Conservation (phyloP, 768 basidiomycete species). For the Hysterangium stoloniferum region DNA sequence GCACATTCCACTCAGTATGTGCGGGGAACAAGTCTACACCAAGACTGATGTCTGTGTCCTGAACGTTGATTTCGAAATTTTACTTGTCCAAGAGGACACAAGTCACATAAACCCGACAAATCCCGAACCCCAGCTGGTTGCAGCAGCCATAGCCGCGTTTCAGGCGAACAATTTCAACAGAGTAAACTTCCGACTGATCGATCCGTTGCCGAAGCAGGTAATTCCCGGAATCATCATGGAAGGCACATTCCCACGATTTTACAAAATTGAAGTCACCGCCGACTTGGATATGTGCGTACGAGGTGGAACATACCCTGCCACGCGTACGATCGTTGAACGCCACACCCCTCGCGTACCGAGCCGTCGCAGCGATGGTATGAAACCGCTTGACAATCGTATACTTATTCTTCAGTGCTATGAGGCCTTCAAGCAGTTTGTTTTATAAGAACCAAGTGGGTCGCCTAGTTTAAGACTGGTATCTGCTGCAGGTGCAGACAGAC, state of each 20-base stretch:
- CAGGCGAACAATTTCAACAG: not conserved
- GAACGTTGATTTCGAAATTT: not conserved
- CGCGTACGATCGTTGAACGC: not conserved
- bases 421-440: conserved; percentile 15
- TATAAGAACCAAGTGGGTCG: not conserved
- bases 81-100: not conserved
- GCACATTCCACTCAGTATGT: conserved; percentile 23
- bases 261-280: not conserved
- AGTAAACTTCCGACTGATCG: not conserved
- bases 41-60: conserved; percentile 19
- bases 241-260: not conserved
- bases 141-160: not conserved
- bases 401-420: conserved; percentile 15
- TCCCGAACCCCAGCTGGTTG: not conserved
- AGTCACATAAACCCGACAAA: not conserved
- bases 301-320: not conserved
- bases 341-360: conserved; percentile 12
- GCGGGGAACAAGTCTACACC: conserved; percentile 20
- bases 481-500: too few relatives aligned
- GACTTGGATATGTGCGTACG: not conserved
- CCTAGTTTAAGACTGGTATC: too few relatives aligned
- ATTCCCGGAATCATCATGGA: not conserved
- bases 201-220: not conserved
- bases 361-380: conserved; percentile 17
- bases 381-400: conserved; percentile 14